Conservation (phyloP, 2,329 filamentous ascomycete genomes). For the Xylariales sp. region DNA sequence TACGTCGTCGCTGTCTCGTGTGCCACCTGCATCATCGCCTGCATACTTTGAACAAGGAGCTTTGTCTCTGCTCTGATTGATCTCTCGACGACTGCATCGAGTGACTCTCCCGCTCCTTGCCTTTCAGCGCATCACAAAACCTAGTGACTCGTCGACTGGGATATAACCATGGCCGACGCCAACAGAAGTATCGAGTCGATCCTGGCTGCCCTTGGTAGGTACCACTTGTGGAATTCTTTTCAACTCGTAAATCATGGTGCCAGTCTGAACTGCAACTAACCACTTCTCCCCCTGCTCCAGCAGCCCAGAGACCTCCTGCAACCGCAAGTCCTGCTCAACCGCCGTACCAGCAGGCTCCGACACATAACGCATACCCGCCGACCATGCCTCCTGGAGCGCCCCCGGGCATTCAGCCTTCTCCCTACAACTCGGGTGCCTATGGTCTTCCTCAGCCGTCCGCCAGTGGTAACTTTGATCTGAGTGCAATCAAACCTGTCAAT, state of each 20-base stretch:
- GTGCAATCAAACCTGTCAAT: slow-evolving; percentile 71
- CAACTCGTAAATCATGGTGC: neutral
- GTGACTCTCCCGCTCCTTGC: too few relatives aligned
- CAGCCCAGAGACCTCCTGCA: slow-evolving; percentile 38
- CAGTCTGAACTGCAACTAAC: neutral
- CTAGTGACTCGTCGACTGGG: too few relatives aligned
- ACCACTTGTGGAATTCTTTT: slow-evolving; percentile 9
- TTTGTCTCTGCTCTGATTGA: neutral
- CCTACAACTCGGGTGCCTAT: slow-evolving; percentile 35
- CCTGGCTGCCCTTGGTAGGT: slow-evolving; percentile 44
- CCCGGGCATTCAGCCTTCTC: slow-evolving; percentile 29
- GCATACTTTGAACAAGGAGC: slow-evolving; percentile 8
- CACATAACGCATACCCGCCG: slow-evolving; percentile 31
- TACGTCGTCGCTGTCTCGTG: neutral
- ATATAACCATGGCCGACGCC: slow-evolving; percentile 32
- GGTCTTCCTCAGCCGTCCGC: slow-evolving; percentile 62
- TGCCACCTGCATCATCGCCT: slow-evolving; percentile 5
- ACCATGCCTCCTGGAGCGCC: slow-evolving; percentile 35
- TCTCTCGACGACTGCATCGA: too few relatives aligned
- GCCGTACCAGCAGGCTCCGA: slow-evolving; percentile 32
- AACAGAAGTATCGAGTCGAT: slow-evolving; percentile 41
- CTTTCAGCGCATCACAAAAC: too few relatives aligned
- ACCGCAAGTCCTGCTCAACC: slow-evolving; percentile 39
- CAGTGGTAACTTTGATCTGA: slow-evolving; percentile 75
- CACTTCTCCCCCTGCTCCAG: neutral